Percentiles rank a stretch among this genome's conserved stretches.
Conservation (phyloP, 106 monocot genomes). For the Hemerocallis citrina region DNA sequence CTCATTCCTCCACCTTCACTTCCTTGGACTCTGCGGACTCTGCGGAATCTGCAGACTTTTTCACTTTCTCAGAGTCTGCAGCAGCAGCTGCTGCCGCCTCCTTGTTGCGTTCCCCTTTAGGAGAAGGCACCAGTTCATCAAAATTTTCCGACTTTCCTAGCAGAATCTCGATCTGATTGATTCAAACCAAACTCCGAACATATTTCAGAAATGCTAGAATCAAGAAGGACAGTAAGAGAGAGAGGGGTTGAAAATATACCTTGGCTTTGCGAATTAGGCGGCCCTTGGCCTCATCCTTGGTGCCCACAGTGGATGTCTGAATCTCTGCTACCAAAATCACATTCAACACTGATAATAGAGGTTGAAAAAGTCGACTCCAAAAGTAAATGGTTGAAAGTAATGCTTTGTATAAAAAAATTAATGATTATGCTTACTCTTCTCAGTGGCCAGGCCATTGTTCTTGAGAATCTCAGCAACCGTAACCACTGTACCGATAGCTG, state of each 20-base stretch:
- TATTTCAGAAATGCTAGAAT: background rate
- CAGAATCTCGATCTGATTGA: conserved; percentile 6
- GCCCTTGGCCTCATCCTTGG: conserved; percentile 41
- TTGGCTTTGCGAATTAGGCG: conserved; percentile 44
- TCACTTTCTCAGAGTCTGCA: too few relatives aligned
- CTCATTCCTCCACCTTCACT: too few relatives aligned
- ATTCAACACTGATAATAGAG: too few relatives aligned
- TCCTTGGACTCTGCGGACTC: too few relatives aligned
- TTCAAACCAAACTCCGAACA: too few relatives aligned
- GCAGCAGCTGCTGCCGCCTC: too few relatives aligned
- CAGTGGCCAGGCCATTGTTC: conserved; percentile 47
- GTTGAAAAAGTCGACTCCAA: too few relatives aligned
- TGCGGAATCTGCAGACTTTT: too few relatives aligned
- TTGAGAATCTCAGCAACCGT: conserved; percentile 51
- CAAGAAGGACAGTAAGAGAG: background rate
- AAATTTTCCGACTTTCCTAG: conserved; percentile 7
- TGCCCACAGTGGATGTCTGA: conserved; percentile 38
- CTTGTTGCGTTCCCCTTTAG: too few relatives aligned
- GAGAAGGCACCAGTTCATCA: too few relatives aligned
- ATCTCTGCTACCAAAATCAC: conserved; percentile 42
- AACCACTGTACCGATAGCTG: conserved; percentile 50
- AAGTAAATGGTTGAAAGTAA: too few relatives aligned
- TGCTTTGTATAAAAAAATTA: too few relatives aligned
- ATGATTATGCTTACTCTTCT: conserved; percentile 29
- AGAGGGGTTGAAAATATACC: conserved; percentile 15